Percentiles rank a stretch among this genome's conserved stretches.
These are phyloP conservation scores for Allium sativum DNA, from an alignment of 106 monocot genomes.

Conservation along the genomic window DNA sequence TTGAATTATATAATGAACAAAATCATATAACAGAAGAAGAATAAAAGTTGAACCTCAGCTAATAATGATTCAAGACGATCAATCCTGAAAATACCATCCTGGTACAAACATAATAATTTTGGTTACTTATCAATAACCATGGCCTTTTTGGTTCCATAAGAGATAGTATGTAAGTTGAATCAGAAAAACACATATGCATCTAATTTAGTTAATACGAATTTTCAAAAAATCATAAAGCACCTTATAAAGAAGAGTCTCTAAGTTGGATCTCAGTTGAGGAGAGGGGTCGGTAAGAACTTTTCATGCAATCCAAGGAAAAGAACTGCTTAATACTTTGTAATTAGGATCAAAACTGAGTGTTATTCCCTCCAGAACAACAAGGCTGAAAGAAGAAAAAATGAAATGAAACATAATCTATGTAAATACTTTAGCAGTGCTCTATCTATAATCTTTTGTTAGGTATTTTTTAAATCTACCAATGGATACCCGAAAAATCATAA, in stretches of 20 bases:
- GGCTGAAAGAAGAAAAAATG: slow-evolving; percentile 34
- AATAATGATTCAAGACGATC: slow-evolving; percentile 92
- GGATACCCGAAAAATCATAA: too few species aligned
- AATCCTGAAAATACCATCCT: slow-evolving; percentile 86
- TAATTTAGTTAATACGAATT: background rate
- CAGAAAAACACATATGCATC: background rate
- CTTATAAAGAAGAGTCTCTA: slow-evolving; percentile 86
- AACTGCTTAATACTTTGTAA: slow-evolving; percentile 94
- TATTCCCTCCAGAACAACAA: slow-evolving; percentile 96
- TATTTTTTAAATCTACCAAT: too few species aligned
- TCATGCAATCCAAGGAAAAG: slow-evolving; percentile 99
- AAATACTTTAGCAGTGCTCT: too few species aligned
- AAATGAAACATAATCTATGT: too few species aligned
- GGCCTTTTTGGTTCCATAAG: background rate
- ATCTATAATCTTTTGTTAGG: too few species aligned
- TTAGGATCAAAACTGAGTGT: slow-evolving; percentile 82
- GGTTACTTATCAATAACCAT: slow-evolving; percentile 2
- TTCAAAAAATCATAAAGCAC: slow-evolving; percentile 14
- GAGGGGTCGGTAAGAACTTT: slow-evolving; percentile 91
- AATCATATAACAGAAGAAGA: background rate
- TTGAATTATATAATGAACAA: background rate
- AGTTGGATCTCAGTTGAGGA: slow-evolving; percentile 72
- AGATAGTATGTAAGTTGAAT: background rate
- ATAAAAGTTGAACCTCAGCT: slow-evolving; percentile 46
- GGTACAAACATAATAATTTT: slow-evolving; percentile 7